phyloP scores from a whole-genome alignment of 1,139 yeast genomes.

The Pichiaceae sp. region DNA sequence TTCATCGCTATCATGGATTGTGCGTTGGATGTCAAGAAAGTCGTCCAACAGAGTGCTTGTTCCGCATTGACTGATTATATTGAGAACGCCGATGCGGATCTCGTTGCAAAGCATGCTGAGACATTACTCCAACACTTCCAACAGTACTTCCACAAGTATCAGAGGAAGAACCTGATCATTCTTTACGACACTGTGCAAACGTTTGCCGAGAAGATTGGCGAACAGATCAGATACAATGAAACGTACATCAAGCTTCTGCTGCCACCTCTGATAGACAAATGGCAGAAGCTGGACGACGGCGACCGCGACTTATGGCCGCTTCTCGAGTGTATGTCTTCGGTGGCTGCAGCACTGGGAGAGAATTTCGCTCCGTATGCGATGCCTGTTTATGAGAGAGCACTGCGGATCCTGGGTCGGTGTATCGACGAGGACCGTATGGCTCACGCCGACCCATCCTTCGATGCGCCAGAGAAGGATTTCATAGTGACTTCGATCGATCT shows the following conservation, averaged over 20 bases:
- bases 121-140: slow-evolving; percentile 65
- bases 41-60: slow-evolving; percentile 92
- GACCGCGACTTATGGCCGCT: slow-evolving; percentile 88
- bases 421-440: slow-evolving; percentile 61
- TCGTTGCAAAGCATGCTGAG: slow-evolving; percentile 50
- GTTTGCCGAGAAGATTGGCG: slow-evolving; percentile 72
- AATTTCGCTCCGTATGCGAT: slow-evolving; percentile 84
- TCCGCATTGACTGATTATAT: slow-evolving; percentile 77
- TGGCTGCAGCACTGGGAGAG: slow-evolving; percentile 82
- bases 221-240: slow-evolving; percentile 39
- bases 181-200: slow-evolving; percentile 92
- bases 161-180: slow-evolving; percentile 71
- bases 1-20: slow-evolving; percentile 68
- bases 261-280: slow-evolving; percentile 74
- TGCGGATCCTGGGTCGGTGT: slow-evolving; percentile 59
- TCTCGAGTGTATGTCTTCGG: slow-evolving; percentile 84
- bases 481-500: slow-evolving; percentile 83
- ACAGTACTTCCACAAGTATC: slow-evolving; percentile 68
- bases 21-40: slow-evolving; percentile 75
- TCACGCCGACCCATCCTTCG: slow-evolving; percentile 57
- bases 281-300: slow-evolving; percentile 67
- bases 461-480: slow-evolving; percentile 85
- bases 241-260: slow-evolving; percentile 53
- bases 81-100: slow-evolving; percentile 60
- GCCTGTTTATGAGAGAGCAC: slow-evolving; percentile 78